Evolutionary conservation across 306 rosid genomes (phyloP).

Genomic region (Trichosanthes cucumerina): DNA sequence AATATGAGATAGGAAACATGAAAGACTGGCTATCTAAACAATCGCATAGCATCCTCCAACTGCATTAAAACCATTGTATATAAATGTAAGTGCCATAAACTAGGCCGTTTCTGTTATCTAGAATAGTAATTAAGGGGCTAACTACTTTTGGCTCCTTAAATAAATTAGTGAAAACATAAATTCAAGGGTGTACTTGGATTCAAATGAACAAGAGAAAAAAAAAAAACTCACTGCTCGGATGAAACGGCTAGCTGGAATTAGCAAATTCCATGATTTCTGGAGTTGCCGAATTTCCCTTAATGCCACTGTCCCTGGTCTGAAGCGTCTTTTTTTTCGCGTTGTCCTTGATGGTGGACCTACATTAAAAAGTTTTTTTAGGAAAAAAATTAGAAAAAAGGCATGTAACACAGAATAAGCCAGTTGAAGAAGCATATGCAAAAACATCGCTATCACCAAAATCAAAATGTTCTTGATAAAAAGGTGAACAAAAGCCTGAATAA

Average conservation of each 20-base stretch:
- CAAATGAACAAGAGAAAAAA: neutral
- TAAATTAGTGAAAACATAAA: neutral
- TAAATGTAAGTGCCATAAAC: neutral
- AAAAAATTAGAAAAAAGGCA: neutral
- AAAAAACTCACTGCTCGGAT: slow-evolving; percentile 51
- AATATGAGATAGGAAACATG: neutral
- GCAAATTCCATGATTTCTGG: slow-evolving; percentile 35
- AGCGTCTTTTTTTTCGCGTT: slow-evolving; percentile 25
- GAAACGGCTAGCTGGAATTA: slow-evolving; percentile 62
- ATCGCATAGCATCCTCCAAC: neutral
- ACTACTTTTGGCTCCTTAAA: neutral
- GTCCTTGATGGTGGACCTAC: slow-evolving; percentile 17
- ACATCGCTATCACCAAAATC: neutral
- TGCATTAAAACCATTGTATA: neutral
- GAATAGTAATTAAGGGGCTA: neutral
- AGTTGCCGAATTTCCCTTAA: slow-evolving; percentile 62
- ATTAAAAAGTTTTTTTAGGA: neutral
- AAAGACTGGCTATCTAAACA: neutral
- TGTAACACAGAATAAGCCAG: neutral
- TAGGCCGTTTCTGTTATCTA: neutral
- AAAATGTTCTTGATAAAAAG: neutral
- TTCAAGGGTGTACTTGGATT: neutral
- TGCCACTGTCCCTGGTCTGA: slow-evolving; percentile 52
- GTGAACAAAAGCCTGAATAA: neutral
- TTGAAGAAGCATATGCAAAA: slow-evolving; percentile 8